Evolutionary conservation across 306 rosid species (phyloP).

Genomic region (Rubus idaeus): DNA sequence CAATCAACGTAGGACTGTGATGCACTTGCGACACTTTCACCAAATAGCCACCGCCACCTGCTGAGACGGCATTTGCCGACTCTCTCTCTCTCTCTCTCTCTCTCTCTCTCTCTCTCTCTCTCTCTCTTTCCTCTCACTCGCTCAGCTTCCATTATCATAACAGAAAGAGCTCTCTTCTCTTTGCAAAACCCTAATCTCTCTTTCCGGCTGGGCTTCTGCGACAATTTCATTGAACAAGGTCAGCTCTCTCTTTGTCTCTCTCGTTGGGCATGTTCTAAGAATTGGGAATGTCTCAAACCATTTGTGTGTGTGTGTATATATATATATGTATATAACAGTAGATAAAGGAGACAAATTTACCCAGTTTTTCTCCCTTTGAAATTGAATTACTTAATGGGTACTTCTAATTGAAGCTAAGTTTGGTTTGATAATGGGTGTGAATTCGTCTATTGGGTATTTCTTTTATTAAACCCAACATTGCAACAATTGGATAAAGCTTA

Average conservation of each 20-base stretch:
- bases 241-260: slow-evolving; percentile 13
- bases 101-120: too few relatives aligned
- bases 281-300: not conserved
- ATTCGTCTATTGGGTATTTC: not conserved
- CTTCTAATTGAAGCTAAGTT: not conserved
- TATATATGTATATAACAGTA: not conserved
- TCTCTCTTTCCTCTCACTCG: not conserved
- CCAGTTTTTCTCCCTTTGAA: not conserved
- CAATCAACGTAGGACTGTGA: not conserved
- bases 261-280: too few relatives aligned
- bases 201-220: slow-evolving; percentile 6
- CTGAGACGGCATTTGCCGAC: not conserved
- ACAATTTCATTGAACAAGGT: not conserved
- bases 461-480: slow-evolving; percentile 1
- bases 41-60: not conserved
- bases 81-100: not conserved
- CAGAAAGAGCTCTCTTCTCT: not conserved
- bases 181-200: slow-evolving; percentile 15
- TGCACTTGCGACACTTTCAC: not conserved
- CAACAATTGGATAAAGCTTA: not conserved
- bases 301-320: too few relatives aligned
- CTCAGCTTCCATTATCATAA: not conserved
- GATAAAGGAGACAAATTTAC: not conserved
- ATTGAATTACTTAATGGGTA: not conserved
- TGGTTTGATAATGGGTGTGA: not conserved